Evolutionary conservation across 306 rosid species (phyloP), one percentile per base, ranked within the genome.

Genomic region (Lupinus albus): DNA sequence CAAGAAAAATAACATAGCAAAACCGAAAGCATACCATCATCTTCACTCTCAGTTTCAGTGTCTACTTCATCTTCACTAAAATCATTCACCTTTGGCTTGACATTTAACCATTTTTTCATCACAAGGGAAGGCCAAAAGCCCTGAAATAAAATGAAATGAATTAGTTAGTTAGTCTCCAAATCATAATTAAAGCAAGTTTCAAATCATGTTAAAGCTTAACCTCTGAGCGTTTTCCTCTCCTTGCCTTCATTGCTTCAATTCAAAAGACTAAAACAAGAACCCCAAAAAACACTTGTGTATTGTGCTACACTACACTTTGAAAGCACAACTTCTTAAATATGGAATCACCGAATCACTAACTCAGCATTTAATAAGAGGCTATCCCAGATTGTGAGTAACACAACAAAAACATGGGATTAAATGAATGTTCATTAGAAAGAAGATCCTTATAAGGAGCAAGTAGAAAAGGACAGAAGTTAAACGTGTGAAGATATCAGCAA

Each of bases 51-150:
- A 18, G 96, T 86, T 84, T 93, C 98, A 20, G 97, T 84, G 61
- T 90, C 99, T 53, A 88, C 81, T 66, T 93, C 99, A 85, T 93
- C 99, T 80, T 88, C 99, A 75, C 99, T 93, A 52, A 90, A 93
- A 67, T 93, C 99, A 81, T 86, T 73, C 72, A 64, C 96, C 80
- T 80, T 86, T 2, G 99, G 97, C 94, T 88, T 87, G 42, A 93
- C 84, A 57, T 93, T 93, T 56, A 93, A 66, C 99, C 99, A 93
- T 77, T 93, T 93, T 79, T 93, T 93, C 99, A 88, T 86, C 85
- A 93, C 82, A 79, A 93, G 71, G 49, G 99, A 90, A 68, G 99
- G 99, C 99, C 99, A 93, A 76, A 90, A 93, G 4, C 91, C 85
- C 97, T 93, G 84, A 73, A 78, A 80, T 6, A 63, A 73, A 74